These are phyloP conservation scores for Penicillium oxalicum DNA, from an alignment of 2,329 filamentous ascomycete species.

Conservation along the genomic window DNA sequence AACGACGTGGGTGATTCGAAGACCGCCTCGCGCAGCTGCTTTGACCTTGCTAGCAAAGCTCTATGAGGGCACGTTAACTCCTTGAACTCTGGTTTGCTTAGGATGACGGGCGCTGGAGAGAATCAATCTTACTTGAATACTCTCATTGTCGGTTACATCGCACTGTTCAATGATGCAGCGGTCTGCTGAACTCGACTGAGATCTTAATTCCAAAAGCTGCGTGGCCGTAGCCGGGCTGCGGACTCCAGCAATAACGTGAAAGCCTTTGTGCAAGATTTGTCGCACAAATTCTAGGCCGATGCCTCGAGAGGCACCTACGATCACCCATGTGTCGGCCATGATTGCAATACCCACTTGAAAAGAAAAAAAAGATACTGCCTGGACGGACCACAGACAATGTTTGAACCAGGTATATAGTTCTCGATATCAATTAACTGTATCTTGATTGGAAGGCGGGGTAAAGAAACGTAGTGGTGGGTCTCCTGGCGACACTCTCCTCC, in stretches of 20 bases:
- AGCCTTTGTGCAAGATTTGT: slow-evolving; percentile 43
- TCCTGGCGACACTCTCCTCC: not conserved
- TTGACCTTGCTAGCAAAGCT: not conserved
- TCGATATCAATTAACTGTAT: not conserved
- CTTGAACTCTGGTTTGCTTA: no score
- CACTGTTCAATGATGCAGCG: slow-evolving; percentile 44
- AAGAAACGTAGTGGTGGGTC: not conserved
- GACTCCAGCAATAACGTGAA: slow-evolving; percentile 49
- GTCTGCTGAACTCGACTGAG: slow-evolving; percentile 8
- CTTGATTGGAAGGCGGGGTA: slow-evolving; percentile 1
- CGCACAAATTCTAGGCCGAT: slow-evolving; percentile 49
- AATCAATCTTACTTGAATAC: slow-evolving; percentile 41
- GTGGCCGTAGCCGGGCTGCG: slow-evolving; percentile 38
- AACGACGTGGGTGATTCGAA: slow-evolving; percentile 50
- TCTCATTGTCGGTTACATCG: slow-evolving; percentile 49
- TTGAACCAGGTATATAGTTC: not conserved
- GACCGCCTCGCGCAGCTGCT: slow-evolving; percentile 30
- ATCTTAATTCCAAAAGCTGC: slow-evolving; percentile 20
- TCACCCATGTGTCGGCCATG: slow-evolving; percentile 23
- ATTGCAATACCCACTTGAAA: no score
- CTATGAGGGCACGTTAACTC: not conserved
- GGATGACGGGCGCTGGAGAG: not conserved
- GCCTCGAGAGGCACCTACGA: slow-evolving; percentile 30
- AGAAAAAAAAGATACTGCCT: not conserved
- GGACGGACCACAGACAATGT: no score